phyloP scores from a whole-genome alignment of 768 basidiomycete species.

The Lactarius vividus region DNA sequence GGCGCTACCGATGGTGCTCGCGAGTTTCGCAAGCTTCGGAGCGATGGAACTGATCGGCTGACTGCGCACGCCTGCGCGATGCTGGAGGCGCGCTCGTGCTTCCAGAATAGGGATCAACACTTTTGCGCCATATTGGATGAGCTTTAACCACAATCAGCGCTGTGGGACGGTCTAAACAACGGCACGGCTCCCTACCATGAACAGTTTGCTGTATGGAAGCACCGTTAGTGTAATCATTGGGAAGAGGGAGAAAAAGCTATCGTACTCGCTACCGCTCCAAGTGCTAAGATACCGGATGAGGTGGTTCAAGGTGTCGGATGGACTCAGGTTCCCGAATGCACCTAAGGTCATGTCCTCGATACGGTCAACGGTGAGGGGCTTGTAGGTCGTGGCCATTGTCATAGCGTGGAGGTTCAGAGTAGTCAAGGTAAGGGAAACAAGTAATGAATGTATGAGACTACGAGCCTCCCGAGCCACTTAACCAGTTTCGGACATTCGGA shows the following conservation, averaged over 20 bases:
- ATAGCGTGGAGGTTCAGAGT: not conserved
- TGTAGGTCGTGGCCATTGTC: slow-evolving; percentile 51
- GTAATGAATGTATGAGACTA: not conserved
- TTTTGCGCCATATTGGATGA: slow-evolving; percentile 73
- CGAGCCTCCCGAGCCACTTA: too few relatives aligned
- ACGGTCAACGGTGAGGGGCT: slow-evolving; percentile 46
- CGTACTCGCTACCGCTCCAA: slow-evolving; percentile 87
- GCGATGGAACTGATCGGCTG: slow-evolving; percentile 55
- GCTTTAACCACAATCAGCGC: slow-evolving; percentile 43
- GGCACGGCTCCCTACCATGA: slow-evolving; percentile 30
- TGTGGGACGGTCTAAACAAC: not conserved
- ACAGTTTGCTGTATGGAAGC: too few relatives aligned
- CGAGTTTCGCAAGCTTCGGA: slow-evolving; percentile 51
- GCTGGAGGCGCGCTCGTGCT: slow-evolving; percentile 65
- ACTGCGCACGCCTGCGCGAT: slow-evolving; percentile 57
- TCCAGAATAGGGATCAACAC: slow-evolving; percentile 63
- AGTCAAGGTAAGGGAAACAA: not conserved
- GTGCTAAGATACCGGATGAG: slow-evolving; percentile 73
- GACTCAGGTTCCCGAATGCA: slow-evolving; percentile 53
- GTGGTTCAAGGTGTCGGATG: slow-evolving; percentile 67
- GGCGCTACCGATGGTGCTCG: slow-evolving; percentile 58
- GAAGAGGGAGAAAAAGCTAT: slow-evolving; percentile 29
- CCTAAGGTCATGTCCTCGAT: slow-evolving; percentile 67
- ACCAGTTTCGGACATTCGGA: not conserved
- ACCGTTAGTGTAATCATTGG: slow-evolving; percentile 16